Evolutionary conservation across 208 protist genomes (phyloP).

Genomic region (Jaenimonas drosophilae): DNA sequence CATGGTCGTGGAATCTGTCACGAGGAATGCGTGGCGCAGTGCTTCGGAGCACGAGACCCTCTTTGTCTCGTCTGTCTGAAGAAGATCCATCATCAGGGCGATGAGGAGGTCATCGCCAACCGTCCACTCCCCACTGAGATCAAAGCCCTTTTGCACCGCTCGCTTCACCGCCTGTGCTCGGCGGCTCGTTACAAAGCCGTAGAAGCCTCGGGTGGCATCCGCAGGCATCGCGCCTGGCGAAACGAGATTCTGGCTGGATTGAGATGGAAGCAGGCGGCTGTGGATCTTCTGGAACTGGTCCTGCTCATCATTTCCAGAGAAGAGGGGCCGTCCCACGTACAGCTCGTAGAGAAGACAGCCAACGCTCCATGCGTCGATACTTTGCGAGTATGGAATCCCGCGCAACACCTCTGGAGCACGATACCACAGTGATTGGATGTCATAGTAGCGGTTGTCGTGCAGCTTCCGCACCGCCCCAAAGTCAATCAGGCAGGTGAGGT

Average conservation of each 20-base stretch:
- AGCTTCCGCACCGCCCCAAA: conserved; percentile 95
- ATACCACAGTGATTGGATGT: conserved; percentile 94
- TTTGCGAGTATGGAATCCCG: conserved; percentile 83
- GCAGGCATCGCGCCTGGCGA: no score
- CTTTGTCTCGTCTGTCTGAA: conserved; percentile 50
- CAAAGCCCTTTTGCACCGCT: no score
- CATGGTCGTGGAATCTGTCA: conserved; percentile 6
- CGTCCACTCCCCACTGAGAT: not conserved
- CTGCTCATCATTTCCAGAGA: conserved; percentile 82
- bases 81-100: conserved; percentile 49
- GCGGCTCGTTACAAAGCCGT: no score
- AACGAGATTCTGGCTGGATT: no score
- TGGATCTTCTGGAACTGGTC: conserved; percentile 88
- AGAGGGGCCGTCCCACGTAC: conserved; percentile 89
- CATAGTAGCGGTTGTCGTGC: conserved; percentile 93
- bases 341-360: conserved; percentile 90
- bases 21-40: conserved; percentile 52
- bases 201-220: conserved; percentile 7
- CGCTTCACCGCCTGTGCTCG: no score
- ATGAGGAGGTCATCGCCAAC: conserved; percentile 37
- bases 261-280: conserved; percentile 79
- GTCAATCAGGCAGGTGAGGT: conserved; percentile 89
- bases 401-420: conserved; percentile 88
- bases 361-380: conserved; percentile 89
- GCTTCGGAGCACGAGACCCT: conserved; percentile 62